These are phyloP conservation scores for Raphanus hybrid DNA, from an alignment of 441 rosid genomes.

Conservation along the genomic window DNA sequence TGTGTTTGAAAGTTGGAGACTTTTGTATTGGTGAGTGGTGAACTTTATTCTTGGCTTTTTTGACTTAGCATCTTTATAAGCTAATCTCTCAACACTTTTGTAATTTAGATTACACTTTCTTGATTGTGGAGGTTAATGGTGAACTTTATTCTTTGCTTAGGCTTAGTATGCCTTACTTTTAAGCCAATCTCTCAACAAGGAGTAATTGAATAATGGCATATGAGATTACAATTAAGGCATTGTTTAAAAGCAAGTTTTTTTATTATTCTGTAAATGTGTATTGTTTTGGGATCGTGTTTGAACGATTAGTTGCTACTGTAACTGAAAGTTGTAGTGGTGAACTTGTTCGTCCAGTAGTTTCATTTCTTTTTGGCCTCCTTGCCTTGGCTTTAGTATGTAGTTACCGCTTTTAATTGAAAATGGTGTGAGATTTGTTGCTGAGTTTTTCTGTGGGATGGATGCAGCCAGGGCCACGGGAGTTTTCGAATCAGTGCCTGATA, in stretches of 20 bases:
- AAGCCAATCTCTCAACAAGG: background rate
- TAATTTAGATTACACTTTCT: background rate
- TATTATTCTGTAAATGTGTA: background rate
- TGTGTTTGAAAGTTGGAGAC: background rate
- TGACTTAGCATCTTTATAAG: too few species aligned
- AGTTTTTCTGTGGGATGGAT: slow-evolving; percentile 38
- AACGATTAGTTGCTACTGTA: background rate
- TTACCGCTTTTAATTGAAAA: background rate
- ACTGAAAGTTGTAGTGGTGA: background rate
- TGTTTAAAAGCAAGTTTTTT: background rate
- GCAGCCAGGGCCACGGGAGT: slow-evolving; percentile 87
- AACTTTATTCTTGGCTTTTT: background rate
- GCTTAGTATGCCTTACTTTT: background rate
- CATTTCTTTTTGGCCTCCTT: background rate
- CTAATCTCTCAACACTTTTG: background rate
- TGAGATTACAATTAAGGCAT: too few species aligned
- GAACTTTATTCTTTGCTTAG: background rate
- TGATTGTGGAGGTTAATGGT: background rate
- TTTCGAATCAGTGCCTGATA: slow-evolving; percentile 76
- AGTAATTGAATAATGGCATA: too few species aligned
- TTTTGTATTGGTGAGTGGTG: too few species aligned
- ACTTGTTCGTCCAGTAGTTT: background rate
- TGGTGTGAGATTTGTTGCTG: background rate
- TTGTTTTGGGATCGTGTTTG: background rate
- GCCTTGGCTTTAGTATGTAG: background rate